A percentile compares a stretch with the other conserved stretches of the same genome.
These are phyloP conservation scores for Porcisia deanei DNA, from an alignment of 208 protist genomes.

Conservation along the genomic window DNA sequence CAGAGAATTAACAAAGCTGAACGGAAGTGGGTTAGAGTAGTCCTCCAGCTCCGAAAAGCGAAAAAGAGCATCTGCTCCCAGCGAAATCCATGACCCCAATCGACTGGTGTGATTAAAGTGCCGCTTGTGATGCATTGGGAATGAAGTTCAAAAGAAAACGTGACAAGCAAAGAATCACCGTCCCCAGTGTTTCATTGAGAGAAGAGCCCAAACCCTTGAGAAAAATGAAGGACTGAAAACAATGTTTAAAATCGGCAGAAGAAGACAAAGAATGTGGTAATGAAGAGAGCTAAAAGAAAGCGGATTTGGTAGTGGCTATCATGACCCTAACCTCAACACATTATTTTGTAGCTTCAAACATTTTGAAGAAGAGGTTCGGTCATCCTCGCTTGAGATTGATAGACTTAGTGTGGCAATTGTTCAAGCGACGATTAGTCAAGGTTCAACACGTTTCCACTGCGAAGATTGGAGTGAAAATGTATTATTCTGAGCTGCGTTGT, in stretches of 20 bases:
- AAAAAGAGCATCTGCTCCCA: constrained; percentile 56
- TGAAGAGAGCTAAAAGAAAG: not conserved
- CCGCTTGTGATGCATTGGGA: constrained; percentile 42
- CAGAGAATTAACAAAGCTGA: constrained; percentile 28
- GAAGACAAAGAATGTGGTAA: not conserved
- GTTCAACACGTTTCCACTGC: not conserved
- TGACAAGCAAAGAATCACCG: constrained; percentile 3
- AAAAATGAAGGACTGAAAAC: constrained; percentile 4
- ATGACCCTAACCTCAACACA: not conserved
- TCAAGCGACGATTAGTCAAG: not conserved
- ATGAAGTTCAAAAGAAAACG: not conserved
- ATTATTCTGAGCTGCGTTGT: not conserved
- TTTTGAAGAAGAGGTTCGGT: not conserved
- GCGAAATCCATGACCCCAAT: constrained; percentile 62
- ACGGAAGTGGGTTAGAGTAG: constrained; percentile 27
- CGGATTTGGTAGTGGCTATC: not conserved
- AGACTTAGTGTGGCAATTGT: not conserved
- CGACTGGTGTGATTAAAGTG: constrained; percentile 48
- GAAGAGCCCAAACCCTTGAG: not conserved
- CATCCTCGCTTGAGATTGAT: not conserved
- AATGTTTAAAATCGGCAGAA: not conserved
- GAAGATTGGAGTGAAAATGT: not conserved
- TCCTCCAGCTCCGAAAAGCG: constrained; percentile 54
- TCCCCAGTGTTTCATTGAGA: not conserved
- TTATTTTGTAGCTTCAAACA: not conserved